phyloP scores from a whole-genome alignment of 257 asterid species.

The Capsicum baccatum region DNA sequence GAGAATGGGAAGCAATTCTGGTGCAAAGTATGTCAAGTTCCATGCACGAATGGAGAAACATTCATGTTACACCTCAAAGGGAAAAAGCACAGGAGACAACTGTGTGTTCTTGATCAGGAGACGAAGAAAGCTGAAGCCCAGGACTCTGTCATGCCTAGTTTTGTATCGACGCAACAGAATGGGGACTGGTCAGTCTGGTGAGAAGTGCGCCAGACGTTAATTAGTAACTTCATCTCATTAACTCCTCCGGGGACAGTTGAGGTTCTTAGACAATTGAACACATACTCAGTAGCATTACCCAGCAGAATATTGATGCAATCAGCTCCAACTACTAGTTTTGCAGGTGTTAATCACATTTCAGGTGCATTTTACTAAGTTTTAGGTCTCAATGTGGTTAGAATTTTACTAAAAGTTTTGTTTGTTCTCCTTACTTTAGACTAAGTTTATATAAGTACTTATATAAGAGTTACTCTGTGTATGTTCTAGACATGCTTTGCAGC shows the following conservation, averaged over 20 bases:
- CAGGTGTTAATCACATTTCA: not conserved
- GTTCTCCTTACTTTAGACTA: not conserved
- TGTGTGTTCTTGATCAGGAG: not conserved
- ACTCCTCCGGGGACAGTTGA: not conserved
- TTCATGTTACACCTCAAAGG: slow-evolving; percentile 52
- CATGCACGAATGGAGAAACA: slow-evolving; percentile 51
- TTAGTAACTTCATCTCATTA: not conserved
- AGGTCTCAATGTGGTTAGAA: not conserved
- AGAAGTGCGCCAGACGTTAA: not conserved
- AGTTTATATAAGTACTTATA: not conserved
- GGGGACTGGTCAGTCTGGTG: not conserved
- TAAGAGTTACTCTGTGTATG: not conserved
- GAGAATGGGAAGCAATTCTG: slow-evolving; percentile 30
- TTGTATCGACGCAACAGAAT: not conserved
- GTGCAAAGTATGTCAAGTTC: slow-evolving; percentile 55
- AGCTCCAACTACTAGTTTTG: slow-evolving; percentile 5
- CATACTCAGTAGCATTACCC: not conserved
- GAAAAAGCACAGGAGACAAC: slow-evolving; percentile 43
- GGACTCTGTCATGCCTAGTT: not conserved
- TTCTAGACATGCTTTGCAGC: not conserved
- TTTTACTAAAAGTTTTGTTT: not conserved
- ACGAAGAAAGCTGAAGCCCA: not conserved
- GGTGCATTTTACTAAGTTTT: not conserved
- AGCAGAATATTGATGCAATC: not conserved
- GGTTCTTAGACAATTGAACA: not conserved